These are phyloP conservation scores for Fusarium sp. DNA, from an alignment of 2,329 filamentous ascomycete species.

Conservation along the genomic window DNA sequence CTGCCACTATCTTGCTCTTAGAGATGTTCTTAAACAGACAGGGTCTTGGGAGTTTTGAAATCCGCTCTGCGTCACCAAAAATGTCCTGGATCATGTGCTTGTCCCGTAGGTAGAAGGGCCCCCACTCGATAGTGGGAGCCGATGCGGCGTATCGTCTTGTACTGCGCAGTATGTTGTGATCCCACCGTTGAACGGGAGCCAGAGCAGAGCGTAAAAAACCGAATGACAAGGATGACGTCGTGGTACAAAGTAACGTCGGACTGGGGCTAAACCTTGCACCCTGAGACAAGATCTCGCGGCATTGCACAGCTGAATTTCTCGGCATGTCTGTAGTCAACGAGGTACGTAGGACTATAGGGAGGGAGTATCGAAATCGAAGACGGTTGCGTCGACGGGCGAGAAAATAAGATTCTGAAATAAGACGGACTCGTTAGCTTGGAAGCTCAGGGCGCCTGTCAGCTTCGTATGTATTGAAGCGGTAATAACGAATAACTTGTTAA, in stretches of 20 bases:
- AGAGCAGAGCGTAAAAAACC: conserved; percentile 20
- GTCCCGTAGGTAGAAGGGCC: conserved; percentile 5
- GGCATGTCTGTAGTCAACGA: conserved; percentile 31
- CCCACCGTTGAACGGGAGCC: conserved; percentile 19
- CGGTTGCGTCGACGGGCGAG: background rate
- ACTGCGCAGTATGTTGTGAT: conserved; percentile 32
- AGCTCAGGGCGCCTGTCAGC: background rate
- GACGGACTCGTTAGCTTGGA: background rate
- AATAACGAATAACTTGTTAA: background rate
- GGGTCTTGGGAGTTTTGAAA: conserved; percentile 18
- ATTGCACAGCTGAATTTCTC: conserved; percentile 42
- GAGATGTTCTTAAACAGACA: conserved; percentile 5
- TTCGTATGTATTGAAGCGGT: background rate
- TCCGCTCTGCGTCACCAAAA: conserved; percentile 23
- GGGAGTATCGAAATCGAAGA: background rate
- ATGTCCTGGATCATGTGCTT: conserved; percentile 22
- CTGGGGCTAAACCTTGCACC: conserved; percentile 39
- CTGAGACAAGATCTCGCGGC: conserved; percentile 46
- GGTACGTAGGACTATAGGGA: background rate
- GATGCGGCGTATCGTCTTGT: conserved; percentile 42
- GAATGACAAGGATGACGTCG: conserved; percentile 24
- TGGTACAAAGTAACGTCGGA: conserved; percentile 32
- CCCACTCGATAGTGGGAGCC: conserved; percentile 38
- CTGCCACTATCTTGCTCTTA: background rate
- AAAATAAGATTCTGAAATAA: background rate